These are phyloP conservation scores for Henckelia pumila DNA, from an alignment of 257 asterid genomes.

Conservation along the genomic window DNA sequence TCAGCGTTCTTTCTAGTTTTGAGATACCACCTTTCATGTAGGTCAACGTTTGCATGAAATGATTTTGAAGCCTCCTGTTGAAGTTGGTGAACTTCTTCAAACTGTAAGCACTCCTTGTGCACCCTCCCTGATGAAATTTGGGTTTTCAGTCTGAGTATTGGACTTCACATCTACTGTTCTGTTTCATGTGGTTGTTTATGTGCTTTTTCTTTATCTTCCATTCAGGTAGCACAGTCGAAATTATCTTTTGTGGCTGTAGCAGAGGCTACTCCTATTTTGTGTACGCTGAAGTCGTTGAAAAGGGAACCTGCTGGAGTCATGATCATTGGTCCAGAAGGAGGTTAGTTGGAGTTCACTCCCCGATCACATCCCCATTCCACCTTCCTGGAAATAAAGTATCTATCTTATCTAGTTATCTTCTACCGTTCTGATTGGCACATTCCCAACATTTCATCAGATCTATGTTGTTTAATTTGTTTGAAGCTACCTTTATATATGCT, in stretches of 20 bases:
- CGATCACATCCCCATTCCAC: constrained; percentile 1
- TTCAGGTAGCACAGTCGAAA: constrained; percentile 63
- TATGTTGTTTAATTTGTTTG: constrained; percentile 8
- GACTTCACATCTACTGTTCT: neutral
- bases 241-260: constrained; percentile 79
- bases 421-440: neutral
- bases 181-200: constrained; percentile 7
- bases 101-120: constrained; percentile 40
- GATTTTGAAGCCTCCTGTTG: constrained; percentile 70
- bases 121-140: neutral
- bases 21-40: constrained; percentile 25
- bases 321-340: constrained; percentile 99
- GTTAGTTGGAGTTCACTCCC: constrained; percentile 39
- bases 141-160: neutral
- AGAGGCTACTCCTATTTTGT: constrained; percentile 72
- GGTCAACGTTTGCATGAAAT: constrained; percentile 94
- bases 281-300: constrained; percentile 38
- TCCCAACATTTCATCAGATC: neutral
- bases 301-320: constrained; percentile 60
- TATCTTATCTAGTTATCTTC: no score
- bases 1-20: constrained; percentile 10
- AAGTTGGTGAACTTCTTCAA: constrained; percentile 53
- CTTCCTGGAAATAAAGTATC: constrained; percentile 4
- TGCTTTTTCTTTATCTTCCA: constrained; percentile 19
- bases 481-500: constrained; percentile 4